Base-by-base conservation (phyloP, 2,329 filamentous ascomycete species). In the Tolypocladium ophioglossoides region DNA sequence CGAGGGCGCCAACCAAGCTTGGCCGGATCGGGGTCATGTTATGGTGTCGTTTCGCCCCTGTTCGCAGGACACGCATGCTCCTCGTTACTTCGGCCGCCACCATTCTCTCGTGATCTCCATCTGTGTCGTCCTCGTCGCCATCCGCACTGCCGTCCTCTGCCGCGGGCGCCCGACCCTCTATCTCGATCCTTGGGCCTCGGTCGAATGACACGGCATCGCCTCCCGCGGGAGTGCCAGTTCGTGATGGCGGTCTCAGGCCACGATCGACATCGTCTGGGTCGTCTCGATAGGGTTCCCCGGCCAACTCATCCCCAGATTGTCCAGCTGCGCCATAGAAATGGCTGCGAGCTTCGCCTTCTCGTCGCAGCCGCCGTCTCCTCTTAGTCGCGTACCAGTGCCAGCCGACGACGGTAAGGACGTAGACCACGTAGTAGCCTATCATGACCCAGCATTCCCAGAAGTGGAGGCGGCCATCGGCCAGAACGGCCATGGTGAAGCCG, bases 401-500 rank as follows among this genome's bases (percentile, higher is more conserved):
- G 7, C 78, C 78, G 18, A 97, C 88, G 12, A 99, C 94, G 55
- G 91, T 84, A 14, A 84, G 66, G 49, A 99, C 94, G 65, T 99
- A 99, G 63, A 96, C 87, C 47, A 85, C 61, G 68, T 99, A 99
- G 66, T 95, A 95, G 16, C 75, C 85, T 54, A 99, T 90, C 94
- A 99, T 99, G 55, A 79, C 75, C 57, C 80, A 80, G 61, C 91
- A 96, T 70, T 99, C 94, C 91, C 91, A 97, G 8, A 94, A 72
- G 57, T 87, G 82, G 52, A 99, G 76, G 55, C 82, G 80, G 0
- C 92, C 92, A 66, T 99, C 94, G 38, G 86, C 84, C 22, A 99
- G 72, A 63, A 97, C 92, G 2, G 86, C 74, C 80, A 96, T 88
- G 66, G 88, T 91, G 70, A 97, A 96, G 56, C 79, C 79, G 18